Percentiles rank a stretch among this genome's conserved stretches.
These are phyloP conservation scores for Mayamaea pseudoterrestris DNA, from an alignment of 108 stramenopile genomes.

Conservation along the genomic window DNA sequence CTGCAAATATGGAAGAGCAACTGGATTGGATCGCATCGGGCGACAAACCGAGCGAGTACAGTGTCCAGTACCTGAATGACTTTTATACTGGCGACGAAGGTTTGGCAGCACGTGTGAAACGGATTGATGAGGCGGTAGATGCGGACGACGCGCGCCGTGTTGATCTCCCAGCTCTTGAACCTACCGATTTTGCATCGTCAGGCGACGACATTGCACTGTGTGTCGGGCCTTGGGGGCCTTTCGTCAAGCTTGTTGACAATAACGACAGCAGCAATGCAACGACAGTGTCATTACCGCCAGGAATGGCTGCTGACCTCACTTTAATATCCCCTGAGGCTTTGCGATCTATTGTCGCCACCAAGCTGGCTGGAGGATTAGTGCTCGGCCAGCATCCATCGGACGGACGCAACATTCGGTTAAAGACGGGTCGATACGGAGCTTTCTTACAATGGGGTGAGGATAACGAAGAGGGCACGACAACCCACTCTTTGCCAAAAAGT, in stretches of 20 bases:
- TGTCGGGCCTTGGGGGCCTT: constrained; percentile 60
- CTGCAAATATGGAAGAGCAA: constrained; percentile 50
- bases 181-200: constrained; percentile 3
- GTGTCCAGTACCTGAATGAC: constrained; percentile 43
- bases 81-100: constrained; percentile 48
- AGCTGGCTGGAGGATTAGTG: constrained; percentile 24
- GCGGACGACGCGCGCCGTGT: constrained; percentile 49
- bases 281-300: constrained; percentile 31
- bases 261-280: constrained; percentile 12
- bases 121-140: constrained; percentile 27
- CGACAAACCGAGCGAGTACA: constrained; percentile 15
- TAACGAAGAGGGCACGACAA: constrained; percentile 31
- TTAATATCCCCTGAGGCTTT: constrained; percentile 23
- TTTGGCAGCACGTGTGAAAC: constrained; percentile 27
- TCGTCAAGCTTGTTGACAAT: constrained; percentile 9
- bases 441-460: constrained; percentile 49
- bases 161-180: constrained; percentile 21
- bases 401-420: constrained; percentile 27
- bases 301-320: constrained; percentile 42
- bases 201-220: constrained; percentile 26
- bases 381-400: constrained; percentile 33
- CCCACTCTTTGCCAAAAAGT: constrained; percentile 34
- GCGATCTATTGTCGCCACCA: constrained; percentile 17
- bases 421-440: constrained; percentile 36
- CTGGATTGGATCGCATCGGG: constrained; percentile 40